Percentiles rank a stretch among this genome's conserved stretches.
Evolutionary conservation across 257 asterid species (phyloP).

Genomic region (Capsicum baccatum): DNA sequence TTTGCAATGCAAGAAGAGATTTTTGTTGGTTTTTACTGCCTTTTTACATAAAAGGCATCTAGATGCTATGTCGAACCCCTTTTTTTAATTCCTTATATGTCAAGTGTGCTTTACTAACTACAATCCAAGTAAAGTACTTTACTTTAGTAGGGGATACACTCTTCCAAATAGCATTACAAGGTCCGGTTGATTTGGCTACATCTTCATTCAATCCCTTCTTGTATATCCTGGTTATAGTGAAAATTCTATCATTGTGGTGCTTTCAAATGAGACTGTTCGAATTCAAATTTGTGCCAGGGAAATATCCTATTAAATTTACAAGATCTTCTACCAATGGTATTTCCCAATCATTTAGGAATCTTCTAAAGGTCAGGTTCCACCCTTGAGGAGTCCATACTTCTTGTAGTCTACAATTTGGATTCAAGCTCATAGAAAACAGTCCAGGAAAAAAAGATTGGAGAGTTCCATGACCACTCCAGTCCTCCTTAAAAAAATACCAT

Average conservation of each 20-base stretch:
- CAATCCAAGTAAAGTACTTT: too few species aligned
- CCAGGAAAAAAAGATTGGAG: neutral
- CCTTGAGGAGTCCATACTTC: slow-evolving; percentile 3
- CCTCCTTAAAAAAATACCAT: neutral
- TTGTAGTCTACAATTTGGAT: neutral
- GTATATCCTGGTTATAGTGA: neutral
- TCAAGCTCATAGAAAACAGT: neutral
- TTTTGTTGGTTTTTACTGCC: too few species aligned
- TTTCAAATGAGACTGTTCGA: neutral
- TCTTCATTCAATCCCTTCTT: neutral
- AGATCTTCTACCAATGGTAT: neutral
- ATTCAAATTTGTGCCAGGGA: neutral
- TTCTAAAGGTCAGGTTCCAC: neutral
- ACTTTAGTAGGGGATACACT: too few species aligned
- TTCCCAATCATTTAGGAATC: neutral
- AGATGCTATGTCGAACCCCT: too few species aligned
- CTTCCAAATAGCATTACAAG: neutral
- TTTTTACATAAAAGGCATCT: too few species aligned
- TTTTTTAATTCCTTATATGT: too few species aligned
- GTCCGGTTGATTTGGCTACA: neutral
- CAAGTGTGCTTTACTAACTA: too few species aligned
- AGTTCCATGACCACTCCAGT: neutral
- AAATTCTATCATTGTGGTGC: neutral
- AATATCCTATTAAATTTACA: neutral
- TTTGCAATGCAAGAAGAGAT: too few species aligned